phyloP scores from a whole-genome alignment of 2,329 filamentous ascomycete genomes.

The Emergomyces africanus region DNA sequence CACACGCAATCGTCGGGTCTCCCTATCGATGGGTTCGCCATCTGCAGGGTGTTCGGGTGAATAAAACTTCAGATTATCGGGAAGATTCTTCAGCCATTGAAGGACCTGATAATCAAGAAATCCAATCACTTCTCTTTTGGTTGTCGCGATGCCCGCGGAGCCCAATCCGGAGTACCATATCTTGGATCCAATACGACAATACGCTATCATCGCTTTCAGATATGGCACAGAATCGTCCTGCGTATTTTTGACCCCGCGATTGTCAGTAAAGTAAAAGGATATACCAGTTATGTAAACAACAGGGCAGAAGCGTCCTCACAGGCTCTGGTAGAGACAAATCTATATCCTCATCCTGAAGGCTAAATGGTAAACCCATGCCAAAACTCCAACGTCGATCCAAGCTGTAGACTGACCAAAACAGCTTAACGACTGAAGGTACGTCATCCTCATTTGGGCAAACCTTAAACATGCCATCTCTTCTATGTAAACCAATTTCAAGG shows the following conservation, averaged over 20 bases:
- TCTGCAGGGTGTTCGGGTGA: constrained; percentile 38
- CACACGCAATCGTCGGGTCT: constrained; percentile 61
- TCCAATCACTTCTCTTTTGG: constrained; percentile 62
- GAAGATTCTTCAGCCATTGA: constrained; percentile 69
- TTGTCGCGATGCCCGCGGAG: constrained; percentile 51
- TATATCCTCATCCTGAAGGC: constrained; percentile 73
- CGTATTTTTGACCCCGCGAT: constrained; percentile 4
- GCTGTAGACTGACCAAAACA: constrained; percentile 80
- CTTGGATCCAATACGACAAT: constrained; percentile 69
- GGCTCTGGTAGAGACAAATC: constrained; percentile 68
- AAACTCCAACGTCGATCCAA: constrained; percentile 81
- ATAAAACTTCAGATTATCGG: constrained; percentile 52
- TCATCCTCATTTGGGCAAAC: constrained; percentile 56
- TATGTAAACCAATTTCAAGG: constrained; percentile 70
- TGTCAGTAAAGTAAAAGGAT: constrained; percentile 8
- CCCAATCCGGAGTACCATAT: constrained; percentile 73
- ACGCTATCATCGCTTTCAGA: constrained; percentile 70
- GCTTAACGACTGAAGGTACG: constrained; percentile 52
- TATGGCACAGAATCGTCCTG: constrained; percentile 48
- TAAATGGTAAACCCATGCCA: constrained; percentile 76
- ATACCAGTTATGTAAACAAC: background rate
- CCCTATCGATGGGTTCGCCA: constrained; percentile 45
- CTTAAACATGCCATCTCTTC: constrained; percentile 56
- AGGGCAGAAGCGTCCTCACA: constrained; percentile 34
- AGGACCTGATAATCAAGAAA: constrained; percentile 72